Evolutionary conservation across 306 rosid species (phyloP), one percentile per base, ranked within the genome.

Genomic region (Trifolium repens): DNA sequence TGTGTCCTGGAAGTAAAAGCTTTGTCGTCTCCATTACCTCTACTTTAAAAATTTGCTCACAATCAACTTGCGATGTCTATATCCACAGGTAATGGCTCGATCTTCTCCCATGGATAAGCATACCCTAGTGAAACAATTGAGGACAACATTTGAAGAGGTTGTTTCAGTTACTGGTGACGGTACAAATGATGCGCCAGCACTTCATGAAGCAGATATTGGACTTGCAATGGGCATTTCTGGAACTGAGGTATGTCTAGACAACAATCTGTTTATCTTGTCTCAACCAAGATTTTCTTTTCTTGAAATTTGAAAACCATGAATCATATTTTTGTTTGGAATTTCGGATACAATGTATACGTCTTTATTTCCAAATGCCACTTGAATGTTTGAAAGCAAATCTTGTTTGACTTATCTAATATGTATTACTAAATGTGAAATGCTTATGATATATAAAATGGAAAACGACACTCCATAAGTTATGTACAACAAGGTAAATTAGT

Each of bases 201-300:
- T 94, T 74, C 99, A 94, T 73, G 99, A 94, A 92, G 99, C 97
- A 74, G 99, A 94, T 81, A 92, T 94, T 80, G 99, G 99, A 72
- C 89, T 94, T 76, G 99, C 99, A 79, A 94, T 94, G 99, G 99
- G 96, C 79, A 94, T 94, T 74, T 85, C 98, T 76, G 98, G 98
- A 78, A 94, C 98, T 63, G 98, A 94, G 97, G 98, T 94, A 75
- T 52, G 42, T 74, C 50, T 40, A 26, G 17, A 15, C 58, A 62
- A 32, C 67, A 42, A 9, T 69, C 10, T 47, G 22, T 74, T 58
- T 54, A 19, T 73, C 44, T 76, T 72, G 13, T 34, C 44, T 50
- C 8, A 43, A 53, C 71, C 46, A 74, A 34, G 24, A 13, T 63
- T 40, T 39, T 73, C 13, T 40, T 44, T 69, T 63, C 24, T 35